phyloP scores from a whole-genome alignment of 169 alveolate species.

The Cryptosporidium meleagridis region DNA sequence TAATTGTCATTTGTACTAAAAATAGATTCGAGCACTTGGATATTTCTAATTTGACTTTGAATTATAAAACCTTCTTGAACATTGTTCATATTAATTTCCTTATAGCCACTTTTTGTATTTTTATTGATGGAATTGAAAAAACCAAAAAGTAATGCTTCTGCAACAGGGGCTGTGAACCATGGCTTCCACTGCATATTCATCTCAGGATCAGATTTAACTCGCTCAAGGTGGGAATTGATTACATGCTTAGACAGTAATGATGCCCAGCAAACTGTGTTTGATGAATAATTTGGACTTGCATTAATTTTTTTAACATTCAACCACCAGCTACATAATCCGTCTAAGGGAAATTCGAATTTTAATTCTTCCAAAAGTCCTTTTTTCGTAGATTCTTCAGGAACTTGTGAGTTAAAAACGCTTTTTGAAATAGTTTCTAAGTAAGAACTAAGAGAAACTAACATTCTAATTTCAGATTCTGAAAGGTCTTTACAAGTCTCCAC shows the following conservation, averaged over 20 bases:
- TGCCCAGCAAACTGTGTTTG: slow-evolving; percentile 30
- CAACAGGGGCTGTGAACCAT: slow-evolving; percentile 70
- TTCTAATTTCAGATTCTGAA: slow-evolving; percentile 32
- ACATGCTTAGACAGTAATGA: slow-evolving; percentile 16
- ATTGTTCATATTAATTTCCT: neutral
- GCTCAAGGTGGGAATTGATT: neutral
- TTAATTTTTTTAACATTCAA: neutral
- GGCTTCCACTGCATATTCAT: slow-evolving; percentile 38
- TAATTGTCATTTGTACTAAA: slow-evolving; percentile 5
- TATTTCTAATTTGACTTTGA: slow-evolving; percentile 9
- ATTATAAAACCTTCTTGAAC: slow-evolving; percentile 18
- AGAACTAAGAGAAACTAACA: slow-evolving; percentile 49
- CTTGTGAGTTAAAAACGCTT: slow-evolving; percentile 3
- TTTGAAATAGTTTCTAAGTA: slow-evolving; percentile 48
- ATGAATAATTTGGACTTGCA: slow-evolving; percentile 31
- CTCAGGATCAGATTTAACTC: slow-evolving; percentile 28
- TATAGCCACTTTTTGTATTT: neutral
- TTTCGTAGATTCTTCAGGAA: slow-evolving; percentile 13
- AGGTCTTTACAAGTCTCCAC: slow-evolving; percentile 2
- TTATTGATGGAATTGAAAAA: slow-evolving; percentile 24
- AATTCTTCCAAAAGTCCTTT: slow-evolving; percentile 44
- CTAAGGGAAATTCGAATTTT: slow-evolving; percentile 49
- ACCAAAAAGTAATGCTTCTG: slow-evolving; percentile 46
- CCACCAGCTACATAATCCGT: slow-evolving; percentile 64
- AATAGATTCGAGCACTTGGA: slow-evolving; percentile 7